A percentile compares a stretch with the other conserved stretches of the same genome.
phyloP scores from a whole-genome alignment of 306 rosid species.

The Inga oerstediana region DNA sequence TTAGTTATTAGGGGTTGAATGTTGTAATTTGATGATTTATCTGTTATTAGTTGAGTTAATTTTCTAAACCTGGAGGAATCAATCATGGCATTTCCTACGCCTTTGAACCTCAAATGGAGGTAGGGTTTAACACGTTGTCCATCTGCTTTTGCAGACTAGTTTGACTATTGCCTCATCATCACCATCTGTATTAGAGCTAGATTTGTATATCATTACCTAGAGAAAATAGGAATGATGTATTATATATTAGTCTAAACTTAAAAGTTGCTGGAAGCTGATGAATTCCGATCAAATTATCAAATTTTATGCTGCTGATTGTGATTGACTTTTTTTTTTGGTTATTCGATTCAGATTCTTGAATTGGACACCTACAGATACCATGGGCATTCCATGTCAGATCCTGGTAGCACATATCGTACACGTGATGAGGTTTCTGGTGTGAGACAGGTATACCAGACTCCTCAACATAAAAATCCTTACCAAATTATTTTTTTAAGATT shows the following conservation, averaged over 20 bases:
- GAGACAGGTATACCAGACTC: conserved; percentile 70
- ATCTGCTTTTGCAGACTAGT: background rate
- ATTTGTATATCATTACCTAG: background rate
- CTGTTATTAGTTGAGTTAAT: conserved; percentile 8
- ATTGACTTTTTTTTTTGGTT: conserved; percentile 28
- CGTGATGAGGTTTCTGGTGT: conserved; percentile 97
- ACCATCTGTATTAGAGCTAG: background rate
- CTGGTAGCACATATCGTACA: conserved; percentile 97
- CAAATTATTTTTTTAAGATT: background rate
- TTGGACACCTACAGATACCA: conserved; percentile 99
- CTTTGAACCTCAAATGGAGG: background rate
- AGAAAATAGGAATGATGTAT: background rate
- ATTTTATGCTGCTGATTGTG: conserved; percentile 7
- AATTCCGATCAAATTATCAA: conserved; percentile 26
- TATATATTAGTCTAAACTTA: conserved; percentile 21
- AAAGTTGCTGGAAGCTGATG: conserved; percentile 4
- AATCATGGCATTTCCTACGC: background rate
- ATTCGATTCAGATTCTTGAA: conserved; percentile 80
- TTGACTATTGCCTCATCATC: background rate
- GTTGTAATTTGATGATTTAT: conserved; percentile 15
- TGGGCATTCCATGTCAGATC: conserved; percentile 99
- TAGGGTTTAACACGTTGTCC: background rate
- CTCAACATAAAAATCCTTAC: background rate
- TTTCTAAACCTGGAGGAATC: background rate
- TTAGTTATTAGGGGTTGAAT: conserved; percentile 12